Evolutionary conservation across 1,284 basidiomycete genomes (phyloP).

Genomic region (Gymnopus androsaceus): DNA sequence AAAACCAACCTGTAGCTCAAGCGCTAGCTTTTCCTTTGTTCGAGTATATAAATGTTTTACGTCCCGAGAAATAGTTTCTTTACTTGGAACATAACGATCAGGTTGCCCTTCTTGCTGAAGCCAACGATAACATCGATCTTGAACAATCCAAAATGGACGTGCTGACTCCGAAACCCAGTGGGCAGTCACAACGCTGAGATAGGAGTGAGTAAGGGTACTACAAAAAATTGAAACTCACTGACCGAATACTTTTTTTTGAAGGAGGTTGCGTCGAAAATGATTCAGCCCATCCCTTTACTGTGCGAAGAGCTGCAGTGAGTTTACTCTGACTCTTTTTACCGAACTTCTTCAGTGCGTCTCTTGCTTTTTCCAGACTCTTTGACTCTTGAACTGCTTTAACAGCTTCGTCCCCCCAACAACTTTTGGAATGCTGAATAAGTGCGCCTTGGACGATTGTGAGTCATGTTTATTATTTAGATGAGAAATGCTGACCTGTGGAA

Average conservation of each 20-base stretch:
- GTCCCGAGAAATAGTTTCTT: constrained; percentile 17
- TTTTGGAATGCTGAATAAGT: no score
- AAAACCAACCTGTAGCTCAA: constrained; percentile 18
- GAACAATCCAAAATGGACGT: constrained; percentile 20
- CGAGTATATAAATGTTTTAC: constrained; percentile 14
- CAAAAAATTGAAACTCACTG: background rate
- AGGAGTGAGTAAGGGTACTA: background rate
- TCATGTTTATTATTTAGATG: no score
- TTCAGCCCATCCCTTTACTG: background rate
- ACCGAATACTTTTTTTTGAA: no score
- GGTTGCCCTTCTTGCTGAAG: constrained; percentile 22
- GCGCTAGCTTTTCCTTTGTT: constrained; percentile 7
- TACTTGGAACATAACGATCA: constrained; percentile 15
- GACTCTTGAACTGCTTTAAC: no score
- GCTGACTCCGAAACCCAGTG: constrained; percentile 17
- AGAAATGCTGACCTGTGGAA: no score
- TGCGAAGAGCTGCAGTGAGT: background rate
- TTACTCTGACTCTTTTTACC: background rate
- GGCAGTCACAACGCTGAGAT: constrained; percentile 9
- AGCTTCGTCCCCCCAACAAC: no score
- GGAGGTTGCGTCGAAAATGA: background rate
- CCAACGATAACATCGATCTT: constrained; percentile 17
- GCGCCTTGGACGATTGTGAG: no score
- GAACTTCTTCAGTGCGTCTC: background rate
- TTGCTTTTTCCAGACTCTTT: no score